Percentiles rank a stretch among this genome's conserved stretches.
These are phyloP conservation scores for Penicillium sp. DNA, from an alignment of 2,329 filamentous ascomycete species.

Conservation along the genomic window DNA sequence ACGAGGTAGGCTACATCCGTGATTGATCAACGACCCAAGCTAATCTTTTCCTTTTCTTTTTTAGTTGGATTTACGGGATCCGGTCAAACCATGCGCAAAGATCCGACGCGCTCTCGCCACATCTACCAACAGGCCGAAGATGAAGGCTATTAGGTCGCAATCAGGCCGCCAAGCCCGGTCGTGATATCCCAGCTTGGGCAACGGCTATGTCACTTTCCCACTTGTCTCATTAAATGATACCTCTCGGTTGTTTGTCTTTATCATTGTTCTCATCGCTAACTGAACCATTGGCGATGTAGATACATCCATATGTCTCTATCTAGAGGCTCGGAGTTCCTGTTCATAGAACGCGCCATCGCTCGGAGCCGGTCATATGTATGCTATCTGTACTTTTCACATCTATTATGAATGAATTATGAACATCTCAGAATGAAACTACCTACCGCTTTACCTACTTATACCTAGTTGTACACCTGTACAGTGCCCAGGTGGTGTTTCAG, in stretches of 20 bases:
- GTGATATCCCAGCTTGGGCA: slow-evolving; percentile 6
- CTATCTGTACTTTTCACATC: neutral
- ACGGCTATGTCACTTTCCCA: slow-evolving; percentile 14
- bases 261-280: slow-evolving; percentile 31
- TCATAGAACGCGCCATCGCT: slow-evolving; percentile 17
- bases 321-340: slow-evolving; percentile 19
- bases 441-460: no score
- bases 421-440: neutral
- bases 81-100: slow-evolving; percentile 93
- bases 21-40: neutral
- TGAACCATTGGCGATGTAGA: slow-evolving; percentile 28
- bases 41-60: slow-evolving; percentile 5
- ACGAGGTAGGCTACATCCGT: slow-evolving; percentile 65
- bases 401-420: slow-evolving; percentile 5
- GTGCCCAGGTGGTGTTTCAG: no score
- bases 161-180: slow-evolving; percentile 1
- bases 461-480: no score
- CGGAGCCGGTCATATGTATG: slow-evolving; percentile 20
- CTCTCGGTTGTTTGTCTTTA: slow-evolving; percentile 13
- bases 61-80: slow-evolving; percentile 95
- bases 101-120: slow-evolving; percentile 77
- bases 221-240: slow-evolving; percentile 14
- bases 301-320: slow-evolving; percentile 21
- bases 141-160: slow-evolving; percentile 50
- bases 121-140: slow-evolving; percentile 80